Conservation (phyloP, 805 yeast genomes). For the Saturnispora ahearnii region DNA sequence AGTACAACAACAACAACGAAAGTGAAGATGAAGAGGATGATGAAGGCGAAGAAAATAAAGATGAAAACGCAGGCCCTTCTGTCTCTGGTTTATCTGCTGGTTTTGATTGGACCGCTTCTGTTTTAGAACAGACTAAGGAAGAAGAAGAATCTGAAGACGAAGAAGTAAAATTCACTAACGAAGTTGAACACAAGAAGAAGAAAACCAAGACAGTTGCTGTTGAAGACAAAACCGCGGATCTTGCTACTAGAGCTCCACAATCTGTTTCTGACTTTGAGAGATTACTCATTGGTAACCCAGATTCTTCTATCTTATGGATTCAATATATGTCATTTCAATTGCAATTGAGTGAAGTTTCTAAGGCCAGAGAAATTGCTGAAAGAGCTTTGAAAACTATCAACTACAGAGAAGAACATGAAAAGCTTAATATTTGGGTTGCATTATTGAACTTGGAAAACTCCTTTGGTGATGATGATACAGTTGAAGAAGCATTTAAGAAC, state of each 20-base stretch:
- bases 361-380: conserved; percentile 87
- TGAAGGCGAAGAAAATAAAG: conserved; percentile 23
- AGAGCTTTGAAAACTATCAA: conserved; percentile 87
- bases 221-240: conserved; percentile 79
- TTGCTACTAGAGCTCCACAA: conserved; percentile 81
- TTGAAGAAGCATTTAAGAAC: conserved; percentile 73
- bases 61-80: conserved; percentile 22
- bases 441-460: conserved; percentile 86
- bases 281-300: conserved; percentile 81
- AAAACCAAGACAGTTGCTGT: conserved; percentile 35
- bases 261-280: conserved; percentile 90
- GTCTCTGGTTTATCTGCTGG: conserved; percentile 68
- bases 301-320: conserved; percentile 93
- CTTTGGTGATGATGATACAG: conserved; percentile 78
- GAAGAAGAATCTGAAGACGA: conserved; percentile 44
- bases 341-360: conserved; percentile 87
- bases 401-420: conserved; percentile 87
- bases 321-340: conserved; percentile 97
- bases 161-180: conserved; percentile 29
- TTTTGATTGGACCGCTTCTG: conserved; percentile 93
- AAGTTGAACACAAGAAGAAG: conserved; percentile 34
- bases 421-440: conserved; percentile 93
- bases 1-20: conserved; percentile 18
- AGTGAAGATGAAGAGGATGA: conserved; percentile 16
- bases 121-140: conserved; percentile 70